phyloP scores from a whole-genome alignment of 2,329 filamentous ascomycete species.

The Monilinia fructigena region DNA sequence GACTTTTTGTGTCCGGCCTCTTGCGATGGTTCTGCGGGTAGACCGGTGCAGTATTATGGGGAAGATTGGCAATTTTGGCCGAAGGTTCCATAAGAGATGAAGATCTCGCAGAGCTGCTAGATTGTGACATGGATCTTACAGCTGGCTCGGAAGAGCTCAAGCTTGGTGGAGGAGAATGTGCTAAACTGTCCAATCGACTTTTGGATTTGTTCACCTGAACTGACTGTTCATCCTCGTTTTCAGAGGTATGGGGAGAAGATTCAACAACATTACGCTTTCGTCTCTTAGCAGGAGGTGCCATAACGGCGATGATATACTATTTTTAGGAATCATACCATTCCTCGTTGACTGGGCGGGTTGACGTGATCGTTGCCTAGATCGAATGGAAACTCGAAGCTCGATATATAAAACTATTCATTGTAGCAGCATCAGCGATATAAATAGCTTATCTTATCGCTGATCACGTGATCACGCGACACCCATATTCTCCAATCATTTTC shows the following conservation, averaged over 20 bases:
- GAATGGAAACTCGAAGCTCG: neutral
- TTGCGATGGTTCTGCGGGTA: constrained; percentile 37
- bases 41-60: constrained; percentile 36
- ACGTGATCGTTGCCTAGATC: constrained; percentile 13
- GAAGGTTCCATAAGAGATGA: constrained; percentile 32
- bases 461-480: neutral
- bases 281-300: constrained; percentile 44
- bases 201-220: constrained; percentile 25
- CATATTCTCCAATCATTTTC: neutral
- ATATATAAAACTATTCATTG: neutral
- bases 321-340: constrained; percentile 9
- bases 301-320: constrained; percentile 23
- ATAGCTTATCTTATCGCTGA: constrained; percentile 5
- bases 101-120: constrained; percentile 31
- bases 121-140: constrained; percentile 20
- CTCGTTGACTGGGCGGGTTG: neutral
- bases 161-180: constrained; percentile 32
- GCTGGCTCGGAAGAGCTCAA: constrained; percentile 17
- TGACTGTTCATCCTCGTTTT: constrained; percentile 50
- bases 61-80: constrained; percentile 35
- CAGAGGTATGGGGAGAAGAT: constrained; percentile 43
- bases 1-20: constrained; percentile 37
- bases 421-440: neutral
- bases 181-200: constrained; percentile 29
- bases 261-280: constrained; percentile 55